These are phyloP conservation scores for Apiospora pterosperma DNA, from an alignment of 2,329 filamentous ascomycete genomes.

Conservation along the genomic window DNA sequence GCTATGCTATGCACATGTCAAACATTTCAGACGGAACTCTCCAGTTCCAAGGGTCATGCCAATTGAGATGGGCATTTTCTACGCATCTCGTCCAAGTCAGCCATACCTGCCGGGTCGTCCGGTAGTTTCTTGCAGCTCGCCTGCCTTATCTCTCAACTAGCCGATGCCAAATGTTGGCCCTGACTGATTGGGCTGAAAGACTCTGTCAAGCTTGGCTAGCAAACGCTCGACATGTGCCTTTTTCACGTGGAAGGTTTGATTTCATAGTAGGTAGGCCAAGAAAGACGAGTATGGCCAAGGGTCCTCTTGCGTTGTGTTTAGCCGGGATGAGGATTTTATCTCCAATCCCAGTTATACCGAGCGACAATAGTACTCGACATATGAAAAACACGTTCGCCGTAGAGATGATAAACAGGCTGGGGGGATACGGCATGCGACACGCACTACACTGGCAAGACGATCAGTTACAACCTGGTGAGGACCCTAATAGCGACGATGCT, in stretches of 20 bases:
- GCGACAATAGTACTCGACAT: background rate
- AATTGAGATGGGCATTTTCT: background rate
- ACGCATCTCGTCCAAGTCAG: background rate
- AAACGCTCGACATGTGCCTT: background rate
- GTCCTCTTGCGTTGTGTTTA: background rate
- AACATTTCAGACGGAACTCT: background rate
- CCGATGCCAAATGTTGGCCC: background rate
- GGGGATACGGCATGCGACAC: background rate
- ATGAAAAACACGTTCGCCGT: background rate
- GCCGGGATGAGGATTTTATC: background rate
- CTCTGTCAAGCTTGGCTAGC: background rate
- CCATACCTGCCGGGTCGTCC: constrained; percentile 9
- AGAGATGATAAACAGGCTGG: background rate
- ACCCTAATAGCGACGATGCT: background rate
- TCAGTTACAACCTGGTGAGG: background rate
- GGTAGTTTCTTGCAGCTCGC: constrained; percentile 14
- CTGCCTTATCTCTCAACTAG: constrained; percentile 16
- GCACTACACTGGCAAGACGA: background rate
- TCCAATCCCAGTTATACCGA: background rate
- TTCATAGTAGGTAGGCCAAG: background rate
- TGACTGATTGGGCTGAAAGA: background rate
- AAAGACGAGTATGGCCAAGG: background rate
- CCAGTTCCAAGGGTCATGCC: background rate
- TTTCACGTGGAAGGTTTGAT: background rate
- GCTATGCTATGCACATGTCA: background rate